phyloP scores from a whole-genome alignment of 2,329 filamentous ascomycete species.

The Acrocalymma vagum region DNA sequence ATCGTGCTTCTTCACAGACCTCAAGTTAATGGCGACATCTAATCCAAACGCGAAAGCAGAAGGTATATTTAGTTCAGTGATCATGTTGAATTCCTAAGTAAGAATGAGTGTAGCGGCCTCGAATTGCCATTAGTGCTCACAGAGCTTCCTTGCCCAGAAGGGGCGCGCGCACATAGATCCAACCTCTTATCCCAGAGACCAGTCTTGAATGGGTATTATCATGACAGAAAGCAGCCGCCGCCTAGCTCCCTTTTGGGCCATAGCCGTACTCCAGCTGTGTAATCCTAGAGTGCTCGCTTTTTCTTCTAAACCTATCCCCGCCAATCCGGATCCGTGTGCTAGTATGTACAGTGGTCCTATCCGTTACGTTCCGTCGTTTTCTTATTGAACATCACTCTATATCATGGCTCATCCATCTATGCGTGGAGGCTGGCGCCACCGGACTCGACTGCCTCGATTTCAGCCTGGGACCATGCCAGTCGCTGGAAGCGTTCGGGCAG shows the following conservation, averaged over 20 bases:
- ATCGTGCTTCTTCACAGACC: too few species aligned
- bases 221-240: slow-evolving; percentile 27
- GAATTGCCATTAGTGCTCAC: slow-evolving; percentile 15
- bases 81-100: slow-evolving; percentile 16
- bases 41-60: too few species aligned
- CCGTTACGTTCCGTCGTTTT: slow-evolving; percentile 21
- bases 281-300: slow-evolving; percentile 4
- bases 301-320: slow-evolving; percentile 14
- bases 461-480: slow-evolving; percentile 74
- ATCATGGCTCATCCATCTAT: slow-evolving; percentile 38
- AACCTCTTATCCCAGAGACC: slow-evolving; percentile 23
- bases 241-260: slow-evolving; percentile 27
- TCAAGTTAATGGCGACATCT: too few species aligned
- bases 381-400: slow-evolving; percentile 17
- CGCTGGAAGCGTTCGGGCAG: slow-evolving; percentile 85
- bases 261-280: slow-evolving; percentile 7
- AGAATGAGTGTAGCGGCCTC: slow-evolving; percentile 14
- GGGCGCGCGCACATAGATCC: slow-evolving; percentile 16
- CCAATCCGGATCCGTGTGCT: slow-evolving; percentile 18
- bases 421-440: slow-evolving; percentile 78
- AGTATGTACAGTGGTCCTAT: slow-evolving; percentile 28
- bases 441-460: slow-evolving; percentile 96
- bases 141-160: slow-evolving; percentile 11
- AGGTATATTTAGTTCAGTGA: too few species aligned
- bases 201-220: slow-evolving; percentile 42